Evolutionary conservation across 106 monocot species (phyloP), one percentile per base, ranked within the genome.

Genomic region (Platanthera zijinensis): DNA sequence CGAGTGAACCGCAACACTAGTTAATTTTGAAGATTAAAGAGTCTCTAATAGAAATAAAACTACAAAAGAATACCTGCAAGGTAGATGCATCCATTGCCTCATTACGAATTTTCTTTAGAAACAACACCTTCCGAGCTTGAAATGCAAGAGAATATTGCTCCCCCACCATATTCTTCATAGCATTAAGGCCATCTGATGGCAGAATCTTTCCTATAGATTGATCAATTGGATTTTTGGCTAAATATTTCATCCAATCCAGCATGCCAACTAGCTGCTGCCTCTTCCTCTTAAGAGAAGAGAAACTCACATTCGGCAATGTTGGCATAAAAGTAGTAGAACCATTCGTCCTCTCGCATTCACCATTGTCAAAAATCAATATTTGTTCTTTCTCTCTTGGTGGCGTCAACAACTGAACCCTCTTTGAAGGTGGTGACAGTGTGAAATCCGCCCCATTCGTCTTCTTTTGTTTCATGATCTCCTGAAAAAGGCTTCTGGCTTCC

Each of bases 181-280:
- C 69, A 72, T 84, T 75, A 13, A 30, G 71, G 13, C 57, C 78
- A 25, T 81, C 68, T 4, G 53, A 25, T 15, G 59, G n/a, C 25
- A 51, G 49, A 5, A 56, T 12, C 5, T 39, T 77, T 18, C 57
- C 66, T 18, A 62, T 51, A 45, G 81, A 84, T 18, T 52, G 53
- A 83, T 89, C 75, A 11, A 52, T 15, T 47, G 86, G 81, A 61
- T 73, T 82, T 74, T 69, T 86, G 0, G 94, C 90, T 0, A 87
- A 48, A 57, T 19, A 79, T 63, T 74, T 80, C 72, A 94, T 52
- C 94, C 94, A 94, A 78, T 79, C 79, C 75, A 91, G 30, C 90
- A 87, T 80, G 49, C 80, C 85, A 14, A 72, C 71, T 18, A 84
- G 17, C 49, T 13, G 46, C 69, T 78, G 85, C 71, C 78, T 75